Evolutionary conservation across 2,329 filamentous ascomycete species (phyloP).

Genomic region (Penicillium sclerotigenum): DNA sequence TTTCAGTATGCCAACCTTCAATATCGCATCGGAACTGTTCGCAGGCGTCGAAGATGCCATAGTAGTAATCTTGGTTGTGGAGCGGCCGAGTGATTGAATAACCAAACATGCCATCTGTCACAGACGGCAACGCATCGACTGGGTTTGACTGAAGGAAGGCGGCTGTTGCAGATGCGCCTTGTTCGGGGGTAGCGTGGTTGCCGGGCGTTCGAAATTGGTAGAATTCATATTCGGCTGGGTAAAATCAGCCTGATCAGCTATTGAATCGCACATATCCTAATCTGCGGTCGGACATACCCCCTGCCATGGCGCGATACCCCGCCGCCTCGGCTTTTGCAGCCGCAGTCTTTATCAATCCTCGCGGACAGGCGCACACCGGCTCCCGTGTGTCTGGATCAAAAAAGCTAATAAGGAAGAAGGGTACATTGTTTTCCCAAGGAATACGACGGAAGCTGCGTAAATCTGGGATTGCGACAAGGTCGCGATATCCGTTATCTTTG

Average conservation of each 20-base stretch:
- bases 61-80: conserved; percentile 91
- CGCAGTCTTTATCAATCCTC: conserved; percentile 68
- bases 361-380: conserved; percentile 73
- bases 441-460: conserved; percentile 75
- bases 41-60: conserved; percentile 79
- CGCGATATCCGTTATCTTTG: conserved; percentile 83
- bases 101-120: conserved; percentile 94
- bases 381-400: conserved; percentile 71
- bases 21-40: conserved; percentile 74
- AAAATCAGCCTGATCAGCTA: conserved; percentile 5
- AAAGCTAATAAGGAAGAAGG: conserved; percentile 82
- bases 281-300: conserved; percentile 59
- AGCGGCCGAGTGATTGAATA: conserved; percentile 84
- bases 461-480: conserved; percentile 79
- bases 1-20: conserved; percentile 95
- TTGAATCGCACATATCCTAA: neutral
- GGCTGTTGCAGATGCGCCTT: conserved; percentile 67
- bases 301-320: conserved; percentile 83
- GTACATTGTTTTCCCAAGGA: conserved; percentile 84
- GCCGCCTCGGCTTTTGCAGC: conserved; percentile 64
- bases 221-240: conserved; percentile 86
- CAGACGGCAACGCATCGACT: conserved; percentile 66
- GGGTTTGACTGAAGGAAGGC: conserved; percentile 71
- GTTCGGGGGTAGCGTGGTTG: conserved; percentile 48
- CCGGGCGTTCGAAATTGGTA: conserved; percentile 77